phyloP scores from a whole-genome alignment of 495 filamentous ascomycete species.

The Penicillium diatomitis region DNA sequence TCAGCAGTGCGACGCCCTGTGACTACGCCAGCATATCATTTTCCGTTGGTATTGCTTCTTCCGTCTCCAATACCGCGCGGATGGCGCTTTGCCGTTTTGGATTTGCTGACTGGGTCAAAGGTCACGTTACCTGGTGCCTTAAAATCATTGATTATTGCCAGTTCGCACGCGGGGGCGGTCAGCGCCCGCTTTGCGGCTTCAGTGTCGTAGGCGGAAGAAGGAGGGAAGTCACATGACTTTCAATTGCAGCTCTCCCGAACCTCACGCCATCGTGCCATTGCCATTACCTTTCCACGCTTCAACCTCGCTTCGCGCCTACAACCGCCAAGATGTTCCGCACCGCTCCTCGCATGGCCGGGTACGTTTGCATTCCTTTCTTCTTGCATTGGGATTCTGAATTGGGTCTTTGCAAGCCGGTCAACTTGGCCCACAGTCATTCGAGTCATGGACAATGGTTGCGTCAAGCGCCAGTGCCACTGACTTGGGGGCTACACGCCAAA shows the following conservation, averaged over 20 bases:
- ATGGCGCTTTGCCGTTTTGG: constrained; percentile 17
- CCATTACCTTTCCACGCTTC: constrained; percentile 15
- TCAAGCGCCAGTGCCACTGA: constrained; percentile 13
- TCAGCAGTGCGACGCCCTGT: no score
- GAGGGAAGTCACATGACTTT: constrained; percentile 27
- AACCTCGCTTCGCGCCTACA: constrained; percentile 20
- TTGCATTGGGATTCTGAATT: not conserved
- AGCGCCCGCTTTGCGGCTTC: no score
- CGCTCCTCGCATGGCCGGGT: constrained; percentile 40
- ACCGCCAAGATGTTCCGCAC: constrained; percentile 41
- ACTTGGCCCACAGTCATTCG: constrained; percentile 10
- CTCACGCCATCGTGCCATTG: constrained; percentile 30
- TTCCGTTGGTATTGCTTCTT: not conserved
- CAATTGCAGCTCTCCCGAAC: constrained; percentile 19
- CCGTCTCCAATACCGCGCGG: not conserved
- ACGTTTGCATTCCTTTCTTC: constrained; percentile 14
- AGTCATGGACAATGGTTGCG: constrained; percentile 1
- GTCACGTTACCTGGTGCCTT: constrained; percentile 3
- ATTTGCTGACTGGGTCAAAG: constrained; percentile 6
- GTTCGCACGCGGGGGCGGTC: no score
- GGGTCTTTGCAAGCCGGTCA: not conserved
- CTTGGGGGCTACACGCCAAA: no score
- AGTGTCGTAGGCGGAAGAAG: constrained; percentile 22
- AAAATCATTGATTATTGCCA: no score
- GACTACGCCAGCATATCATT: no score